These are phyloP conservation scores for Sindora glabra DNA, from an alignment of 306 rosid genomes.

Conservation along the genomic window DNA sequence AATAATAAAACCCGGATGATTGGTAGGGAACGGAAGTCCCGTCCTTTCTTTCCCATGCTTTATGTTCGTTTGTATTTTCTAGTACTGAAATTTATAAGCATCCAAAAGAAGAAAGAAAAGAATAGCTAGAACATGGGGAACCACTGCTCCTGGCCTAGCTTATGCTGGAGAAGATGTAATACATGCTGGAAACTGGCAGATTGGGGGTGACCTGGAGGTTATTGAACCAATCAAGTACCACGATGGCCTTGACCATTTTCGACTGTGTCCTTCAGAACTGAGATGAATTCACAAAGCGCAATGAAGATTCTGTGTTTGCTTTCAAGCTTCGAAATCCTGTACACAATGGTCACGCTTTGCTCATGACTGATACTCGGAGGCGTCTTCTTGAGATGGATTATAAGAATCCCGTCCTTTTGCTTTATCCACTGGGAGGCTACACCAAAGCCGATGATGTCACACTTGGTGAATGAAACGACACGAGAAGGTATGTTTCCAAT, in stretches of 20 bases:
- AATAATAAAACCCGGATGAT: too few relatives aligned
- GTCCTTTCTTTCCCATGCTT: conserved; percentile 6
- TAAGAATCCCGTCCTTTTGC: conserved; percentile 90
- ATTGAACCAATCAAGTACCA: conserved; percentile 47
- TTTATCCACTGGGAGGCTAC: conserved; percentile 94
- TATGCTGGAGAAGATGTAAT: conserved; percentile 78
- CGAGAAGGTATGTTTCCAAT: conserved; percentile 62
- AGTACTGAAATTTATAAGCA: conserved; percentile 97
- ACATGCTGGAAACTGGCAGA: conserved; percentile 84
- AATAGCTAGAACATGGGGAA: conserved; percentile 95
- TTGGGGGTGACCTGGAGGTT: conserved; percentile 88
- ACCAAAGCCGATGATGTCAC: conserved; percentile 99
- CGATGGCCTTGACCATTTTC: conserved; percentile 59
- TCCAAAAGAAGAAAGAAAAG: conserved; percentile 93
- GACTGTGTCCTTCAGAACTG: conserved; percentile 54
- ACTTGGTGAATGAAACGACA: conserved; percentile 99
- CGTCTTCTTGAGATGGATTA: conserved; percentile 95
- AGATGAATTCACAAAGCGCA: conserved; percentile 42
- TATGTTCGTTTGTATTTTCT: conserved; percentile 1
- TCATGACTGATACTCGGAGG: conserved; percentile 92
- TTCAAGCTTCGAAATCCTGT: conserved; percentile 62
- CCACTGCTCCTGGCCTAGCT: conserved; percentile 82
- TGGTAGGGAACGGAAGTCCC: too few relatives aligned
- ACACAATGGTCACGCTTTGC: conserved; percentile 78
- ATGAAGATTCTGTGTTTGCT: conserved; percentile 60